Evolutionary conservation across 345 rosid species (phyloP).

Genomic region (Gossypioides kirkii): DNA sequence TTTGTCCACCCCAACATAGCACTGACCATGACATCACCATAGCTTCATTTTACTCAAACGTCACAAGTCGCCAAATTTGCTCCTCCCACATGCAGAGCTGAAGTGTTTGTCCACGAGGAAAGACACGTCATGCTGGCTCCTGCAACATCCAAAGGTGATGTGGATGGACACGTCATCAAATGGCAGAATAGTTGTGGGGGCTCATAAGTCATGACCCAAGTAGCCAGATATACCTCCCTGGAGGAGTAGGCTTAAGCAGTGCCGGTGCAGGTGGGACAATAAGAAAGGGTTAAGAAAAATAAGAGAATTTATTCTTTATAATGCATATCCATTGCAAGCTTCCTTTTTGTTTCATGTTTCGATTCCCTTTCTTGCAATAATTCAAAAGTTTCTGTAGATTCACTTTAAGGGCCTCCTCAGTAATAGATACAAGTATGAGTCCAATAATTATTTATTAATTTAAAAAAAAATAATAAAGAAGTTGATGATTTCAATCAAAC

Average conservation of each 20-base stretch:
- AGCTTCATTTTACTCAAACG: background rate
- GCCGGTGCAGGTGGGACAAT: slow-evolving; percentile 36
- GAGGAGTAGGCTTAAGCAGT: slow-evolving; percentile 38
- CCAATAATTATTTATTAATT: background rate
- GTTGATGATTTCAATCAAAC: background rate
- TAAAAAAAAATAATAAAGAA: background rate
- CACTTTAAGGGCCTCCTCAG: slow-evolving; percentile 28
- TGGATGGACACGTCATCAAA: slow-evolving; percentile 8
- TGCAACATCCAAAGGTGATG: slow-evolving; percentile 3
- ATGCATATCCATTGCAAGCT: slow-evolving; percentile 44
- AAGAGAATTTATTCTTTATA: slow-evolving; percentile 48
- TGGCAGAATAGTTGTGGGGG: background rate
- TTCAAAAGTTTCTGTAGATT: slow-evolving; percentile 57
- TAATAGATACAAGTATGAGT: background rate
- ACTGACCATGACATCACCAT: background rate
- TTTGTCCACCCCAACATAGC: background rate
- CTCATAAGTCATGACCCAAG: slow-evolving; percentile 4
- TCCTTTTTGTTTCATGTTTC: slow-evolving; percentile 37
- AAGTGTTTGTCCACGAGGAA: background rate
- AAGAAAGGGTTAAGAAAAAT: slow-evolving; percentile 26
- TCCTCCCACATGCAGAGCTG: background rate
- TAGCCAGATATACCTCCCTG: slow-evolving; percentile 43
- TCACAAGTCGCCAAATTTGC: background rate
- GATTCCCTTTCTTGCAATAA: slow-evolving; percentile 56
- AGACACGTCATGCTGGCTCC: slow-evolving; percentile 13